Conservation (phyloP, 23 red algal genomes). For the Gracilaria domingensis region DNA sequence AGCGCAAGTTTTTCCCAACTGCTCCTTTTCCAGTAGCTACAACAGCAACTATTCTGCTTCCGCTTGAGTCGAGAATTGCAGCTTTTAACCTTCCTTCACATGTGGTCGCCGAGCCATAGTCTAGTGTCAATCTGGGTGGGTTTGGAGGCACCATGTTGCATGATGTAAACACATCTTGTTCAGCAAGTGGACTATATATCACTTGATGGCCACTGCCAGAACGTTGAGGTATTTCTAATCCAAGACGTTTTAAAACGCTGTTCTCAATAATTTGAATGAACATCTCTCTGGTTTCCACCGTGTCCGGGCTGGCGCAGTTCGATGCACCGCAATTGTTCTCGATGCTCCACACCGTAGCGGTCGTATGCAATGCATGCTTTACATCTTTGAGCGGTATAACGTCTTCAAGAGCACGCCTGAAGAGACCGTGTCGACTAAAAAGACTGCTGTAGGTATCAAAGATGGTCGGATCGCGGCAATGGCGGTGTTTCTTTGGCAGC, state of each 20-base stretch:
- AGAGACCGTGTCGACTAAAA: neutral
- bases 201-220: neutral
- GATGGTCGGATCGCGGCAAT: neutral
- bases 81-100: too few relatives aligned
- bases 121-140: constrained; percentile 4
- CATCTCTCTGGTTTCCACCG: neutral
- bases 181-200: neutral
- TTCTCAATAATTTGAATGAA: neutral
- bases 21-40: constrained; percentile 19
- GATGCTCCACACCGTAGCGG: constrained; percentile 9
- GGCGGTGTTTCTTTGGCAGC: neutral
- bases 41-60: constrained; percentile 2
- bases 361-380: neutral
- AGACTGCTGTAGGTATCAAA: constrained; percentile 6
- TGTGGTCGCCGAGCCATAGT: constrained; percentile 5
- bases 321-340: neutral
- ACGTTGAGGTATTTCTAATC: neutral
- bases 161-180: neutral
- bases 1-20: constrained; percentile 20
- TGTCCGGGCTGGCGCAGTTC: neutral
- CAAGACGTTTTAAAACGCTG: neutral
- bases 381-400: neutral
- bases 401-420: neutral
- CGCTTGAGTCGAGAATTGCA: neutral
- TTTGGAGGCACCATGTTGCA: constrained; percentile 1